A percentile compares a stretch with the other conserved stretches of the same genome.
These are phyloP conservation scores for Fusarium sp. DNA, from an alignment of 2,329 filamentous ascomycete genomes.

Conservation along the genomic window DNA sequence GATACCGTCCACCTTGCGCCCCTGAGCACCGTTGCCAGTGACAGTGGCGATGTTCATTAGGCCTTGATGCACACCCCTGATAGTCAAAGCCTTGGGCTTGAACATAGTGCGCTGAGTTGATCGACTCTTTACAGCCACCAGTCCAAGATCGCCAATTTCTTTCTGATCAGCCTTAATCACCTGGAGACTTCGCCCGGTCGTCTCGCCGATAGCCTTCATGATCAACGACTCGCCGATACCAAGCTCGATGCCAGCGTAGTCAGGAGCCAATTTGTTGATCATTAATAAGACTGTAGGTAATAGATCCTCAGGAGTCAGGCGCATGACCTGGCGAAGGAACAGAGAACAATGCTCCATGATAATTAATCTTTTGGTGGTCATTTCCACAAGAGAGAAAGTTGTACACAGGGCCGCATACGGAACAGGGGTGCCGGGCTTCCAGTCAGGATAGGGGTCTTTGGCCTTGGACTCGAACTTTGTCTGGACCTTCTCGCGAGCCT, in stretches of 20 bases:
- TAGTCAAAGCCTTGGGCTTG: constrained; percentile 89
- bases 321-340: constrained; percentile 92
- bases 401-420: constrained; percentile 94
- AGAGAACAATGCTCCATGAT: constrained; percentile 90
- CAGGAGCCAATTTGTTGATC: constrained; percentile 97
- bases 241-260: constrained; percentile 94
- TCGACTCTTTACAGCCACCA: constrained; percentile 94
- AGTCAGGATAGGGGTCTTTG: constrained; percentile 92
- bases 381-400: constrained; percentile 93
- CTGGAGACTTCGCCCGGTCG: constrained; percentile 84
- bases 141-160: constrained; percentile 92
- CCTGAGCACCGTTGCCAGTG: constrained; percentile 86
- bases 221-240: constrained; percentile 99
- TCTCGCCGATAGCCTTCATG: constrained; percentile 98
- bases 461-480: constrained; percentile 72
- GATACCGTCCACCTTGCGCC: constrained; percentile 90
- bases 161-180: constrained; percentile 96
- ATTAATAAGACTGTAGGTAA: constrained; percentile 90
- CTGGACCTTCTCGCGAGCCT: constrained; percentile 83
- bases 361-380: constrained; percentile 89
- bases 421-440: constrained; percentile 86
- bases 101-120: constrained; percentile 98
- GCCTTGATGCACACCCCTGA: constrained; percentile 86
- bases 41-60: constrained; percentile 88
- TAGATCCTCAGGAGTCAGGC: constrained; percentile 86